Base-by-base conservation (phyloP, 371 early-diverging fungal genomes). In the Mucor indicus region DNA sequence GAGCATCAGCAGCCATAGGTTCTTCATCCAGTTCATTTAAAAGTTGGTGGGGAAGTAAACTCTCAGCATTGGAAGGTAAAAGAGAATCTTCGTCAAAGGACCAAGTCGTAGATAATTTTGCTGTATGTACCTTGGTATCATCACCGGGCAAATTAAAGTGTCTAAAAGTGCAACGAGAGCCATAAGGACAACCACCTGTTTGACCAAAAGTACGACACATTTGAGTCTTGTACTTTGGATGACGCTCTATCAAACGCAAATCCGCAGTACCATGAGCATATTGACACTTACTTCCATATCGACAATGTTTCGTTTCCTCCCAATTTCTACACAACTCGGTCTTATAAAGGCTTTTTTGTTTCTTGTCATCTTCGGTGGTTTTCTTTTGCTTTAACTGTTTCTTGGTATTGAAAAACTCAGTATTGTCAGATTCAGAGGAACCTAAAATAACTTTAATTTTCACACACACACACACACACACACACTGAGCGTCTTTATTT, bases 191-290 rank as follows among this genome's bases (percentile, higher is more conserved):
- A 19, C 77, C 63, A 10, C 97, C 98, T 8, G 86, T 86, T 50
- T 86, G 85, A 68, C 89, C 86, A 70, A 83, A 96, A 10, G 90
- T 90, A 43, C 93, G 84, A 60, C 96, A 95, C 6, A 86, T 76
- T 60, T 90, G 88, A 20, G 96, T 89, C 69, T 96, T 97, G 80
- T 99, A 99, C 49, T 91, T 89, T 27, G 97, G 98, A 69, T 99
- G 99, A 38, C 98, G 86, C 37, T 82, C 75, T 1, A 96, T 83
- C 15, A 75, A 66, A 20, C 96, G 81, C 21, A 98, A 80, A 73
- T 99, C 98, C 20, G 64, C 50, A 17, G 57, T 51, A 21, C 85
- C 85, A 68, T 99, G 99, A 15, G 98, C 98, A 81, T 95, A 99
- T 64, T 96, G 95, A 69, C 99, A 99, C 67, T 91, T 91, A 13